Evolutionary conservation across 2,329 filamentous ascomycete genomes (phyloP), one percentile per base, ranked within the genome.

Genomic region (Stachybotrys chlorohalonatus): DNA sequence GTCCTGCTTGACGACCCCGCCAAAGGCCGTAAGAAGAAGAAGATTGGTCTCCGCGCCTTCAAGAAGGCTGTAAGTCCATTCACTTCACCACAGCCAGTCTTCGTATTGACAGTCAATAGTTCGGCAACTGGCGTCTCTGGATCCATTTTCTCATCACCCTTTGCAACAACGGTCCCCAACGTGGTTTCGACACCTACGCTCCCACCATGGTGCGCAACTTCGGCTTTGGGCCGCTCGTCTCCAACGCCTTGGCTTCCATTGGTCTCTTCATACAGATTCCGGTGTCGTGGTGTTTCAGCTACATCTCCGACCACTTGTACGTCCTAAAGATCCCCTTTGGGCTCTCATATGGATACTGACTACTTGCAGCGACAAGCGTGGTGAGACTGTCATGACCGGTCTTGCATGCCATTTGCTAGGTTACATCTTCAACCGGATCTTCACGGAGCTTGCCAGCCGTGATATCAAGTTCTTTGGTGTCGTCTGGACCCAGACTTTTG

Each of bases 211-310:
- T 83, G 55, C 73, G 68, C 52, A 73, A 71, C 11, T 76, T 83
- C 50, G 81, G 80, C 0, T 83, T 80, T 57, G 65, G 63, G 5
- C 62, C 66, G 0, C 71, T 83, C 3, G 67, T 63, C 0, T 74
- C 74, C 50, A 83, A 84, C 55, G 80, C 80, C 0, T 65, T 83
- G 59, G 75, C 79, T 0, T 76, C 79, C 0, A 78, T 84, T 9
- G 78, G 79, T 64, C 72, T 78, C 9, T 79, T 76, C 59, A 63
- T 78, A 1, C 74, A 80, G 66, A 74, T 81, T 5, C 79, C 79
- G 0, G 70, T 77, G 1, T 79, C 77, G 0, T 81, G 73, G 56
- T 56, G 64, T 1, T 81, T 81, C 62, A 80, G 77, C 57, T 81
- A 66, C 54, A 62, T 81, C 4, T 81, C 77, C 0, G 79, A 82